phyloP scores from a whole-genome alignment of 1,284 basidiomycete species.

The Leccinum subrobustum region DNA sequence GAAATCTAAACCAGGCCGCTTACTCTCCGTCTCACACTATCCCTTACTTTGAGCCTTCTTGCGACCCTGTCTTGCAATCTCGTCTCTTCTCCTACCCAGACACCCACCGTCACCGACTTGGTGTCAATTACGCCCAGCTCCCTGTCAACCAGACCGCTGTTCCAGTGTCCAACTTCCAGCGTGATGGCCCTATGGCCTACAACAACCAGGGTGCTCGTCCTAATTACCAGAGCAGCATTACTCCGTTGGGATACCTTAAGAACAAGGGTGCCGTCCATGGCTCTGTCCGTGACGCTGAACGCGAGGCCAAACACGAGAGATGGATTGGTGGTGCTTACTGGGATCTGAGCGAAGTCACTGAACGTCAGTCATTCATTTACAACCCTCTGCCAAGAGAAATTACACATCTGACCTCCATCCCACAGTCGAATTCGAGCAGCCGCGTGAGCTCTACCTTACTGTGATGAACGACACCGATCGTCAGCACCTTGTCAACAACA shows the following conservation, averaged over 20 bases:
- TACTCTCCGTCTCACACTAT: conserved; percentile 86
- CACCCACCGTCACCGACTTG: conserved; percentile 87
- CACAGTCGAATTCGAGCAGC: conserved; percentile 88
- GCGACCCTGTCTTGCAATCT: conserved; percentile 90
- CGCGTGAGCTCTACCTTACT: conserved; percentile 74
- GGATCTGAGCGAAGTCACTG: conserved; percentile 77
- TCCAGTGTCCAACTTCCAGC: conserved; percentile 85
- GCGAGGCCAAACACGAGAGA: conserved; percentile 61
- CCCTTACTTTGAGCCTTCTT: conserved; percentile 85
- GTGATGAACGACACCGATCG: conserved; percentile 74
- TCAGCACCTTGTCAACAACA: conserved; percentile 73
- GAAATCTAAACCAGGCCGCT: conserved; percentile 50
- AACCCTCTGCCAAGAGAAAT: background rate
- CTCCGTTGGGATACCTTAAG: conserved; percentile 53
- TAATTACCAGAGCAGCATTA: conserved; percentile 81
- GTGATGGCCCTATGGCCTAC: conserved; percentile 68
- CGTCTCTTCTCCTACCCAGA: conserved; percentile 96
- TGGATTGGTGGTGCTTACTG: conserved; percentile 73
- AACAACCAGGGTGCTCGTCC: conserved; percentile 81
- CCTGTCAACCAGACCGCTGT: conserved; percentile 83
- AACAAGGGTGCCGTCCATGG: conserved; percentile 41
- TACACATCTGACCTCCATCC: conserved; percentile 1
- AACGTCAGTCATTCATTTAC: conserved; percentile 54
- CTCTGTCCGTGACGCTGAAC: conserved; percentile 36
- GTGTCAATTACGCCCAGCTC: conserved; percentile 85